Evolutionary conservation across 305 asterid genomes (phyloP), one percentile per base, ranked within the genome.

Genomic region (Nicotiana rustica): DNA sequence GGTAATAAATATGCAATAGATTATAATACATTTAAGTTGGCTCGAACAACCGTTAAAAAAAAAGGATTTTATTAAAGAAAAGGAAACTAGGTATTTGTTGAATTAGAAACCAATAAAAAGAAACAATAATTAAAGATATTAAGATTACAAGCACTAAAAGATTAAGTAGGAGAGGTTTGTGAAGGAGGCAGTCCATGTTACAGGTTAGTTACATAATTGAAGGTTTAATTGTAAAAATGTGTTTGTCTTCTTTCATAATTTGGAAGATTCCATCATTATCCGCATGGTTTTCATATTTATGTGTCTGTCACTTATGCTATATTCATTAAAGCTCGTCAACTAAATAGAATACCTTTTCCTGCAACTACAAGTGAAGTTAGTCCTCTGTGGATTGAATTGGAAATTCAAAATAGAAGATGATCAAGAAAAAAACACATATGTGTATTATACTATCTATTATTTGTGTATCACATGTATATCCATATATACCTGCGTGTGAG

Each of bases 191-290:
- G 0, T 57, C 84, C 87, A 84, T 44, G 82, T 76, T 81, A 47
- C 55, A 4, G 55, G 65, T 36, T n/a, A 60, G 73, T 36, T 65
- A 7, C 41, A 65, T 75, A 75, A 66, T 70, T 75, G 36, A 57
- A 65, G 18, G 10, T 10, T 52, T 52, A 18, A 15, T 38, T 21
- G 67, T 14, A 55, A 76, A n/a, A 31, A 33, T 67, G 15, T 81
- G 64, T 4, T 85, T 69, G 87, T 82, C 87, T 47, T 21, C 77
- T 82, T 82, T 73, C 81, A 1, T 5, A 36, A 49, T 29, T 65
- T 52, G 67, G 17, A 70, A 71, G 81, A 78, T 82, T 69, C 83
- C 73, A 4, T 12, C 71, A 19, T 21, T 47, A n/a, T 25, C 12
- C 19, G 2, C 14, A n/a, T 25, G 17, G 14, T 10, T 25, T 60